Conservation (phyloP, 2,329 filamentous ascomycete genomes). For the Aspergillus ustus region DNA sequence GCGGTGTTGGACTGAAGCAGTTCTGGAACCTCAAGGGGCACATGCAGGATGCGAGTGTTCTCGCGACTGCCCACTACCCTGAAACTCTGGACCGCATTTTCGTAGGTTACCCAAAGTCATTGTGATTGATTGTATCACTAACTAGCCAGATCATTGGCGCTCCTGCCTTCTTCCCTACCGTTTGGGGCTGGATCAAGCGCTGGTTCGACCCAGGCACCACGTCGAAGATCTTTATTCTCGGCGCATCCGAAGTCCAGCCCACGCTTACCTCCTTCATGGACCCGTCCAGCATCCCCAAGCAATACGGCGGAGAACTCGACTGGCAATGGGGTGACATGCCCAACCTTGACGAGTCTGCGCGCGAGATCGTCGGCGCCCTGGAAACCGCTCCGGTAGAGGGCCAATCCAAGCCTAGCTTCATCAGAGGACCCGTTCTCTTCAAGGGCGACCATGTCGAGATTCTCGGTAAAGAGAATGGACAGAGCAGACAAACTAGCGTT, state of each 20-base stretch:
- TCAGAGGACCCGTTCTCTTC: constrained; percentile 44
- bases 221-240: constrained; percentile 93
- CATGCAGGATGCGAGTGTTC: constrained; percentile 87
- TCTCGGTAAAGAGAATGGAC: constrained; percentile 40
- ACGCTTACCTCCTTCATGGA: constrained; percentile 85
- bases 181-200: constrained; percentile 90
- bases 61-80: constrained; percentile 92
- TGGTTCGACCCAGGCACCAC: constrained; percentile 95
- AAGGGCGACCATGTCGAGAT: constrained; percentile 39
- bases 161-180: constrained; percentile 86
- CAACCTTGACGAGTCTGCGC: constrained; percentile 64
- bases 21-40: constrained; percentile 95
- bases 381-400: constrained; percentile 33
- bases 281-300: constrained; percentile 78
- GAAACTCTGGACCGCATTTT: constrained; percentile 88
- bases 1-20: constrained; percentile 83
- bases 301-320: constrained; percentile 85
- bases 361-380: constrained; percentile 37
- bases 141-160: constrained; percentile 75
- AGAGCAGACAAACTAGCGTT: constrained; percentile 33
- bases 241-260: constrained; percentile 70
- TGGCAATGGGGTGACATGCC: constrained; percentile 79
- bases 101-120: constrained; percentile 42
- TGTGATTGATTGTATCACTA: neutral
- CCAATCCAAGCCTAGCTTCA: constrained; percentile 32